These are phyloP conservation scores for Ganoderma sinense DNA, from an alignment of 1,284 basidiomycete genomes.

Conservation along the genomic window DNA sequence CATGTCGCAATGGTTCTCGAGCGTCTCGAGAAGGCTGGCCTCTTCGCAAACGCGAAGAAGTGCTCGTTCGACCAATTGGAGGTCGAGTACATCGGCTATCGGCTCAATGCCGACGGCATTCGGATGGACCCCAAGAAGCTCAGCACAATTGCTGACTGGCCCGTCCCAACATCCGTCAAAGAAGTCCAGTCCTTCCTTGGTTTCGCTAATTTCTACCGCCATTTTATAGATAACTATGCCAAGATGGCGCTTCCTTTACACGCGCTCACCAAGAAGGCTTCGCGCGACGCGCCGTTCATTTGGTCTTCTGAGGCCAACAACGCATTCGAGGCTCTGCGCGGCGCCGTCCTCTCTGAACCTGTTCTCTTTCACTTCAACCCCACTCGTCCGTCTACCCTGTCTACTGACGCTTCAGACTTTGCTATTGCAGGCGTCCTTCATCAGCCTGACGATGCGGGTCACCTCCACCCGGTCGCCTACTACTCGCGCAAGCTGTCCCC, in stretches of 20 bases:
- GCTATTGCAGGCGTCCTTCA: conserved; percentile 41
- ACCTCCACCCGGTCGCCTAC: conserved; percentile 43
- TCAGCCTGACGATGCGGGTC: conserved; percentile 35
- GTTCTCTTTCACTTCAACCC: conserved; percentile 45
- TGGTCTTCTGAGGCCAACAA: not conserved
- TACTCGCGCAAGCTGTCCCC: conserved; percentile 40
- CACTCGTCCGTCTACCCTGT: conserved; percentile 29
- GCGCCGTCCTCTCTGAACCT: conserved; percentile 36
- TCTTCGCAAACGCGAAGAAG: conserved; percentile 44
- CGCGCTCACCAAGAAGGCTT: conserved; percentile 35
- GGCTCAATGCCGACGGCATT: conserved; percentile 43
- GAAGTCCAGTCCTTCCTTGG: conserved; percentile 47
- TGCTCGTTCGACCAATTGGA: conserved; percentile 44
- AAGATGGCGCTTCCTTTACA: conserved; percentile 36
- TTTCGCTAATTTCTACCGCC: conserved; percentile 48
- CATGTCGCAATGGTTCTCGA: conserved; percentile 34
- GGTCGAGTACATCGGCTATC: conserved; percentile 52
- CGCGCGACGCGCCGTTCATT: conserved; percentile 19
- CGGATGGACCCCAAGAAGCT: conserved; percentile 52
- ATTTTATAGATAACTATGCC: conserved; percentile 48
- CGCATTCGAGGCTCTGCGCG: conserved; percentile 39
- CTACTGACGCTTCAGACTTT: conserved; percentile 37
- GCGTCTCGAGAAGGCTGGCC: conserved; percentile 16
- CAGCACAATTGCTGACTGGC: conserved; percentile 46
- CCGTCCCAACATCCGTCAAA: conserved; percentile 39